A percentile compares a stretch with the other conserved stretches of the same genome.
Conservation (phyloP, 2,329 filamentous ascomycete genomes). For the Shiraia bambusicola region DNA sequence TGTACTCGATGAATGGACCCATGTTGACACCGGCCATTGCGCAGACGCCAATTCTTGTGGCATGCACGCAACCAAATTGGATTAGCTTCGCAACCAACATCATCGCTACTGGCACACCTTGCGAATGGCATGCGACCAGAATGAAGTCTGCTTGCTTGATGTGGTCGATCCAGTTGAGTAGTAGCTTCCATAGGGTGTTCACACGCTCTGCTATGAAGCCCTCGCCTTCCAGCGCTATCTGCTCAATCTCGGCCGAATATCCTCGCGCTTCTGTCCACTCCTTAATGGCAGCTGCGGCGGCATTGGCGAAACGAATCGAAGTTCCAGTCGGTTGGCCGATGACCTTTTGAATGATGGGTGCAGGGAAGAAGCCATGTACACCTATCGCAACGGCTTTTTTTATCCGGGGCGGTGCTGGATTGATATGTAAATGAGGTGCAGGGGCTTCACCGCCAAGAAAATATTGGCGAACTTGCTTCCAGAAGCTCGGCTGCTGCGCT, state of each 20-base stretch:
- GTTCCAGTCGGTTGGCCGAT: slow-evolving; percentile 95
- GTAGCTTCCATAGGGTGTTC: slow-evolving; percentile 87
- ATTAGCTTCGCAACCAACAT: slow-evolving; percentile 94
- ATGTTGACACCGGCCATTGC: slow-evolving; percentile 89
- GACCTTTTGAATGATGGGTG: slow-evolving; percentile 80
- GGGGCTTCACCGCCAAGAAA: slow-evolving; percentile 55
- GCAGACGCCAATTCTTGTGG: slow-evolving; percentile 75
- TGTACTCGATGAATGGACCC: slow-evolving; percentile 90
- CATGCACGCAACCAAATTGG: slow-evolving; percentile 79
- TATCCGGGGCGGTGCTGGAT: slow-evolving; percentile 69
- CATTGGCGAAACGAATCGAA: slow-evolving; percentile 87
- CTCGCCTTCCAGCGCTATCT: slow-evolving; percentile 91
- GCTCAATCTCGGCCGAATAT: slow-evolving; percentile 81
- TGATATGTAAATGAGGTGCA: slow-evolving; percentile 67
- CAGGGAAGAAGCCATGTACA: slow-evolving; percentile 91
- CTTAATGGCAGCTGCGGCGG: slow-evolving; percentile 79
- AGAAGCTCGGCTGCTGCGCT: slow-evolving; percentile 48
- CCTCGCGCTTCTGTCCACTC: slow-evolving; percentile 72
- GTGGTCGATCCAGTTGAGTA: slow-evolving; percentile 92
- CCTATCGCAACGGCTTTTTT: slow-evolving; percentile 90
- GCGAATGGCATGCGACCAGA: slow-evolving; percentile 89
- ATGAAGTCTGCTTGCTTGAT: slow-evolving; percentile 87
- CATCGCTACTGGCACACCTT: slow-evolving; percentile 89
- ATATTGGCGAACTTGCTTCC: slow-evolving; percentile 46
- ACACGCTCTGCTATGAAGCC: slow-evolving; percentile 88